Evolutionary conservation across 345 rosid species (phyloP), one percentile per base, ranked within the genome.

Genomic region (Balakata baccata): DNA sequence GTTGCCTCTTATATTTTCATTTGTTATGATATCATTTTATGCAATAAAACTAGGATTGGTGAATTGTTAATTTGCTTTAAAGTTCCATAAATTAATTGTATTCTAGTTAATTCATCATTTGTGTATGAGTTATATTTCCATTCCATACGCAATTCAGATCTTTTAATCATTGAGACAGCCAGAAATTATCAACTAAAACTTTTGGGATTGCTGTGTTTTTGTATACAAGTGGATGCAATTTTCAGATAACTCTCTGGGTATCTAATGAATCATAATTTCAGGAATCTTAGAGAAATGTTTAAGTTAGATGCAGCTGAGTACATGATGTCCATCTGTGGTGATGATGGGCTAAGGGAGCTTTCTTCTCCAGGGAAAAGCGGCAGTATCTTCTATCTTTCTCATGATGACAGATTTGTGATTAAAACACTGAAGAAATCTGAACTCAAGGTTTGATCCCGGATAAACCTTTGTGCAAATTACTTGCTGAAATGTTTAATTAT

Each of bases 241-340:
- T 37, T 64, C 54, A 20, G 39, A 50, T 65, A 66, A 66, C 67
- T 67, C 51, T 59, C 50, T 60, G 63, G 49, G 53, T 43, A 17
- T n/a, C 2, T 64, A 16, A 57, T 59, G 61, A 13, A 67, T 56
- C 69, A 25, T 70, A 37, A 58, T 73, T 79, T 75, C 84, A 94
- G 98, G 94, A 92, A 92, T 82, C 78, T 94, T 78, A 88, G 98
- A 84, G 94, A 94, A 85, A 85, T 94, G 98, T 94, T 94, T 86
- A 89, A 88, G 86, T 82, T 94, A 81, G 97, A 94, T 88, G 92
- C 98, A 66, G 98, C 98, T 5, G 98, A 94, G 80, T 94, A 88
- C 84, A 92, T 94, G 98, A 94, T 94, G 98, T 94, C 98, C 81
- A 92, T 94, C 37, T 94, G 98, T 81, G 98, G 98, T 57, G 94